Evolutionary conservation across 2,329 filamentous ascomycete genomes (phyloP).

Genomic region (Nectriaceae sp.): DNA sequence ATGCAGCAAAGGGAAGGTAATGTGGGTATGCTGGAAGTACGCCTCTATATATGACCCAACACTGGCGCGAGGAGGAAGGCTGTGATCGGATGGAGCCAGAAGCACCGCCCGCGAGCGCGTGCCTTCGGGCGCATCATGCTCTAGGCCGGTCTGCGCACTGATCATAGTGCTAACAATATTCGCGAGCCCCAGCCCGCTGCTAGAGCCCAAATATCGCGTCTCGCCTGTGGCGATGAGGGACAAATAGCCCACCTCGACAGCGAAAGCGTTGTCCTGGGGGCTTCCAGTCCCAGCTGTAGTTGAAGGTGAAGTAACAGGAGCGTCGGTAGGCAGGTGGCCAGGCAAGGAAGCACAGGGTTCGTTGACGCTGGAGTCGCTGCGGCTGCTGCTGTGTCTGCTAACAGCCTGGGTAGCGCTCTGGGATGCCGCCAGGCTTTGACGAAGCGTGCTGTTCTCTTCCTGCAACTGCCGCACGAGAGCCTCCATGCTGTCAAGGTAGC

Average conservation of each 20-base stretch:
- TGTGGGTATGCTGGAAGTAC: conserved; percentile 11
- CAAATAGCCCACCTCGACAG: conserved; percentile 9
- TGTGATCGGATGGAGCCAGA: neutral
- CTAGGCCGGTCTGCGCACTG: conserved; percentile 1
- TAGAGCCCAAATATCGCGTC: conserved; percentile 10
- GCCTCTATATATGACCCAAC: conserved; percentile 5
- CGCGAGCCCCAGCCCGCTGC: conserved; percentile 9
- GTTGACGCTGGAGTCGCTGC: neutral
- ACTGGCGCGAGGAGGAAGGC: neutral
- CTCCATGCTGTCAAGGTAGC: conserved; percentile 9
- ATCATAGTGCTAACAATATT: conserved; percentile 5
- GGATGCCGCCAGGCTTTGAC: conserved; percentile 1
- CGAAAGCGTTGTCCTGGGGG: conserved; percentile 5
- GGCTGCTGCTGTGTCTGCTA: neutral
- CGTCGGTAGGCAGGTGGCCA: neutral
- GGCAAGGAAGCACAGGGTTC: too few relatives aligned
- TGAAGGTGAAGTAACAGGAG: neutral
- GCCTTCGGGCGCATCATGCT: neutral
- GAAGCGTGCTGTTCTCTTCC: conserved; percentile 6
- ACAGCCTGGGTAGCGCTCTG: neutral
- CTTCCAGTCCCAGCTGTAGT: neutral
- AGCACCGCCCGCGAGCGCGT: neutral
- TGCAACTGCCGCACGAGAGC: neutral
- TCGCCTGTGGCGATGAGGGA: conserved; percentile 7
- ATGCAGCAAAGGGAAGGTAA: conserved; percentile 7